Evolutionary conservation across 345 rosid genomes (phyloP).

Genomic region (Eutrema heterophyllum): DNA sequence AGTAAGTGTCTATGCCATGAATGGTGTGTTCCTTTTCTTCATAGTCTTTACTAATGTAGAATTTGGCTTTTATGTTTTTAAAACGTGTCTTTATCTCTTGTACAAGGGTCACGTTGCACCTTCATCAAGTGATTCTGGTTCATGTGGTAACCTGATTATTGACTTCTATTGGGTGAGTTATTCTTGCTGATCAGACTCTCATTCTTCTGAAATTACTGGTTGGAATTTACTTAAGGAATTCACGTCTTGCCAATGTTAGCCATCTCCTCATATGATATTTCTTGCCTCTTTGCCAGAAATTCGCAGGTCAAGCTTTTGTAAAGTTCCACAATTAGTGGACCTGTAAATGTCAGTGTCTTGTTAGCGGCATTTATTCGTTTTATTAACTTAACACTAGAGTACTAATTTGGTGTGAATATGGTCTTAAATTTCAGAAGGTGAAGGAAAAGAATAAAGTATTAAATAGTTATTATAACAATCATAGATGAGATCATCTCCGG

Average conservation of each 20-base stretch:
- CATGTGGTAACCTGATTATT: slow-evolving; percentile 79
- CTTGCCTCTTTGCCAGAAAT: background rate
- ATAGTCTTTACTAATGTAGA: background rate
- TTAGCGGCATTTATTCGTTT: background rate
- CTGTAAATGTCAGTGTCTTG: background rate
- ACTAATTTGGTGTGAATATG: background rate
- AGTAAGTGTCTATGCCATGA: slow-evolving; percentile 40
- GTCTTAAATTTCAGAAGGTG: background rate
- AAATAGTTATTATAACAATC: background rate
- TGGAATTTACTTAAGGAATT: background rate
- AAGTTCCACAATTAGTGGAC: background rate
- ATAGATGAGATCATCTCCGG: slow-evolving; percentile 8
- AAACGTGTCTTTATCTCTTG: slow-evolving; percentile 18
- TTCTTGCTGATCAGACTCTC: background rate
- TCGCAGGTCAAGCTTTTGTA: background rate
- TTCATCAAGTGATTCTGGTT: slow-evolving; percentile 92
- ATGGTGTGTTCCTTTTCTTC: slow-evolving; percentile 5
- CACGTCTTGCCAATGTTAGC: background rate
- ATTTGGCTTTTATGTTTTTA: slow-evolving; percentile 16
- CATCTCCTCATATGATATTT: background rate
- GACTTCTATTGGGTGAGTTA: slow-evolving; percentile 96
- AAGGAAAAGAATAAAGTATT: background rate
- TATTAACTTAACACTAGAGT: background rate
- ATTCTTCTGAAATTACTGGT: background rate
- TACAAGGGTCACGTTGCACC: slow-evolving; percentile 89